phyloP scores from a whole-genome alignment of 2,329 filamentous ascomycete genomes.

The Acephala macrosclerotiorum region DNA sequence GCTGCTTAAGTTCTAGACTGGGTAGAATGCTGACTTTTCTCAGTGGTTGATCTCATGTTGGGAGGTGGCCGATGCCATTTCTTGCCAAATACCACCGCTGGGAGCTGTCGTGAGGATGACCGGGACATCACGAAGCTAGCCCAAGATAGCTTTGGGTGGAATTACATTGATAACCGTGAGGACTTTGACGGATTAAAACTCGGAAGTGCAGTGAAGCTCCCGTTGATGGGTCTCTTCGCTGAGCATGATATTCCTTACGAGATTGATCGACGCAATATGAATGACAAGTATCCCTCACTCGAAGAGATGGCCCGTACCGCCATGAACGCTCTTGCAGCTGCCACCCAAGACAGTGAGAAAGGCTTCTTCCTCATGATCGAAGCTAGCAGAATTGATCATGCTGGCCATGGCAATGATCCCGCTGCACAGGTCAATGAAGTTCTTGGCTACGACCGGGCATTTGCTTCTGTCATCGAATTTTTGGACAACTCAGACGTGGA shows the following conservation, averaged over 20 bases:
- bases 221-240: slow-evolving; percentile 87
- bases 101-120: slow-evolving; percentile 83
- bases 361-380: slow-evolving; percentile 99
- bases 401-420: slow-evolving; percentile 85
- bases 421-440: slow-evolving; percentile 90
- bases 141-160: slow-evolving; percentile 78
- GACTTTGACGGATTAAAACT: slow-evolving; percentile 78
- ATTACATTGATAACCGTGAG: slow-evolving; percentile 74
- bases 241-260: slow-evolving; percentile 87
- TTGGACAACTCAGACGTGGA: slow-evolving; percentile 76
- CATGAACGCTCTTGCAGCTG: slow-evolving; percentile 78
- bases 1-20: neutral
- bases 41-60: slow-evolving; percentile 87
- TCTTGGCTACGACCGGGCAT: slow-evolving; percentile 90
- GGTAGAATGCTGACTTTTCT: neutral
- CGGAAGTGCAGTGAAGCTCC: slow-evolving; percentile 75
- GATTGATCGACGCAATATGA: slow-evolving; percentile 82
- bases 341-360: slow-evolving; percentile 83
- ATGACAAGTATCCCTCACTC: slow-evolving; percentile 84
- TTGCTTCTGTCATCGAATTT: slow-evolving; percentile 85
- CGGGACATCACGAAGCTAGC: slow-evolving; percentile 79
- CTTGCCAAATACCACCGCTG: slow-evolving; percentile 78
- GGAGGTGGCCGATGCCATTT: slow-evolving; percentile 96
- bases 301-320: slow-evolving; percentile 91
- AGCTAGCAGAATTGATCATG: slow-evolving; percentile 94